Evolutionary conservation across 345 rosid genomes (phyloP).

Genomic region (Pistacia integerrima): DNA sequence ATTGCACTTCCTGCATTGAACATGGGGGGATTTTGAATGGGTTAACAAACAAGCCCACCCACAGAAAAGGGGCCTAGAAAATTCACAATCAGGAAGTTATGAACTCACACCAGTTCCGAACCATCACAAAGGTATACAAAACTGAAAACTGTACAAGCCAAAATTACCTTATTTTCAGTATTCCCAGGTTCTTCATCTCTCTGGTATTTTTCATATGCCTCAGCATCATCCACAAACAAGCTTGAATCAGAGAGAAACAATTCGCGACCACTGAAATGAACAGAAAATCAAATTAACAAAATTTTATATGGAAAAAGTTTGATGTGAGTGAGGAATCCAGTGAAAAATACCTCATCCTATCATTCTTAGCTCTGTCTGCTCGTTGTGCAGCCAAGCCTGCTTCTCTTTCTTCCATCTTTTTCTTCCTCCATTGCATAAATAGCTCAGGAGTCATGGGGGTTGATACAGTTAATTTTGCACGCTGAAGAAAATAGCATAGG

Average conservation of each 20-base stretch:
- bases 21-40: background rate
- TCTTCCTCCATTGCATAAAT: constrained; percentile 90
- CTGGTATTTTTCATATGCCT: constrained; percentile 84
- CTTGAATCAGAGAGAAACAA: constrained; percentile 87
- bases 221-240: constrained; percentile 93
- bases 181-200: constrained; percentile 68
- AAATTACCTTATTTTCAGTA: constrained; percentile 49
- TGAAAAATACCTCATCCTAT: constrained; percentile 82
- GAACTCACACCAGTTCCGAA: background rate
- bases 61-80: background rate
- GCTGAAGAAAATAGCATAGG: constrained; percentile 47
- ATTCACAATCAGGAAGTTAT: background rate
- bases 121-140: background rate
- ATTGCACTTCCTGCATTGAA: background rate
- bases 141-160: background rate
- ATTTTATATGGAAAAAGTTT: constrained; percentile 8
- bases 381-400: constrained; percentile 77
- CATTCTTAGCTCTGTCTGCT: constrained; percentile 98
- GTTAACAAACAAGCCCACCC: background rate
- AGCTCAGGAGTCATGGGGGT: constrained; percentile 91
- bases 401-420: constrained; percentile 78
- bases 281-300: constrained; percentile 15
- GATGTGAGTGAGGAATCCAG: background rate
- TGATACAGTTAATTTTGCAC: constrained; percentile 60
- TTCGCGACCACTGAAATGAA: constrained; percentile 85